A percentile compares a stretch with the other conserved stretches of the same genome.
Conservation (phyloP, 2,329 filamentous ascomycete species). For the Fusarium mundagurra region DNA sequence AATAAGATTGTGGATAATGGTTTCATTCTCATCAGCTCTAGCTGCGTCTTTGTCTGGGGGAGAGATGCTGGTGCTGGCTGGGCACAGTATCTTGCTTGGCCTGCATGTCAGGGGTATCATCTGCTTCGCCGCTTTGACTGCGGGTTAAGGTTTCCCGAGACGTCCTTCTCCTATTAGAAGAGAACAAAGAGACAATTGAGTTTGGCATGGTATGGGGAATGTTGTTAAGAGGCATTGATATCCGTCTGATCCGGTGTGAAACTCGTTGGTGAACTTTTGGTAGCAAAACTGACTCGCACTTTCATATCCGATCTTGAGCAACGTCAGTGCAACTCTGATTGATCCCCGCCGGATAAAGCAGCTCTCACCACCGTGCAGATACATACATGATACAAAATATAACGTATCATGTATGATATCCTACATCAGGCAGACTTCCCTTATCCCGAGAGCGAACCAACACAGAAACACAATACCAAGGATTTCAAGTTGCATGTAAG, state of each 20-base stretch:
- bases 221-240: not conserved
- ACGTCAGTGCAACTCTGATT: conserved; percentile 9
- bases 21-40: conserved; percentile 31
- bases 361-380: conserved; percentile 1
- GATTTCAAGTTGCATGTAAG: conserved; percentile 16
- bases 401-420: conserved; percentile 2
- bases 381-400: not conserved
- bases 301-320: conserved; percentile 2
- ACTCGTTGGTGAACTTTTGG: not conserved
- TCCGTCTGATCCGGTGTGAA: conserved; percentile 9
- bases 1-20: conserved; percentile 21
- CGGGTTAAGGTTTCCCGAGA: conserved; percentile 9
- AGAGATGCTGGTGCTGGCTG: not conserved
- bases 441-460: conserved; percentile 27
- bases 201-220: not conserved
- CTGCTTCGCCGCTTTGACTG: conserved; percentile 20
- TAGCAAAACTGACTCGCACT: not conserved
- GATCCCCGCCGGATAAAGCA: conserved; percentile 34
- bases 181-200: not conserved
- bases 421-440: conserved; percentile 28
- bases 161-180: not conserved
- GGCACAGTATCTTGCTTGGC: conserved; percentile 23
- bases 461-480: conserved; percentile 8
- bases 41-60: not conserved
- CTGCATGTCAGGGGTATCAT: conserved; percentile 27